A percentile compares a stretch with the other conserved stretches of the same genome.
Evolutionary conservation across 192 early-diverging fungal genomes (phyloP).

Genomic region (Coemansia sp.): DNA sequence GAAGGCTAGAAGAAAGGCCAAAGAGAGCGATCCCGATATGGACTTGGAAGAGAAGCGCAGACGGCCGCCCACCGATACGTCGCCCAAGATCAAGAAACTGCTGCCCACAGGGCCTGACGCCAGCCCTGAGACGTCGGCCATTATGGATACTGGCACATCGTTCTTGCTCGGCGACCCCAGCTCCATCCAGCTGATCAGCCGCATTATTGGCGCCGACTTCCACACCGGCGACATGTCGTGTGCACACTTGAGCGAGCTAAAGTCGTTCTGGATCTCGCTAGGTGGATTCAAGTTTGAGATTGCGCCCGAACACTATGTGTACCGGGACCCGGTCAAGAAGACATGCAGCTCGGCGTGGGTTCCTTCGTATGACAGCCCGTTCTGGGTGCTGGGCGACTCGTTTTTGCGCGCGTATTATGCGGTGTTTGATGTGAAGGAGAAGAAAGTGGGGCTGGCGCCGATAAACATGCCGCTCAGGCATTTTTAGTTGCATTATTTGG

Average conservation of each 20-base stretch:
- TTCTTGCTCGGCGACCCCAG: slow-evolving; percentile 50
- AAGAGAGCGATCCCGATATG: slow-evolving; percentile 26
- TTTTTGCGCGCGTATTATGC: slow-evolving; percentile 55
- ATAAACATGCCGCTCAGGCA: slow-evolving; percentile 53
- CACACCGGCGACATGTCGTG: slow-evolving; percentile 52
- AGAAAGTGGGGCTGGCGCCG: slow-evolving; percentile 51
- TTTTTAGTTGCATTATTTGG: slow-evolving; percentile 11
- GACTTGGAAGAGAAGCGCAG: slow-evolving; percentile 25
- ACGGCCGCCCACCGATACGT: slow-evolving; percentile 32
- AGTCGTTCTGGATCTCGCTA: slow-evolving; percentile 50
- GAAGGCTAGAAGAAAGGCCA: slow-evolving; percentile 32
- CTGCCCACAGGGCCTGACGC: slow-evolving; percentile 16
- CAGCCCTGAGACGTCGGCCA: slow-evolving; percentile 46
- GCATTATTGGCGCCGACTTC: slow-evolving; percentile 55
- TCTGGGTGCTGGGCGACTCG: slow-evolving; percentile 56
- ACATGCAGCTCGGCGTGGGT: slow-evolving; percentile 54
- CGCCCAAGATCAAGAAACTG: slow-evolving; percentile 50
- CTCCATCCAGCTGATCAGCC: slow-evolving; percentile 49
- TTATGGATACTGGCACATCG: slow-evolving; percentile 52
- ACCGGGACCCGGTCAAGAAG: slow-evolving; percentile 43
- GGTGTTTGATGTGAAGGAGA: slow-evolving; percentile 53
- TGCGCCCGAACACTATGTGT: slow-evolving; percentile 46
- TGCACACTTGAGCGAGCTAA: slow-evolving; percentile 32
- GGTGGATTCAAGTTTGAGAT: slow-evolving; percentile 53
- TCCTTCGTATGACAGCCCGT: slow-evolving; percentile 50